phyloP scores from a whole-genome alignment of 352 stramenopile genomes.

The Hyphochytrium catenoides region DNA sequence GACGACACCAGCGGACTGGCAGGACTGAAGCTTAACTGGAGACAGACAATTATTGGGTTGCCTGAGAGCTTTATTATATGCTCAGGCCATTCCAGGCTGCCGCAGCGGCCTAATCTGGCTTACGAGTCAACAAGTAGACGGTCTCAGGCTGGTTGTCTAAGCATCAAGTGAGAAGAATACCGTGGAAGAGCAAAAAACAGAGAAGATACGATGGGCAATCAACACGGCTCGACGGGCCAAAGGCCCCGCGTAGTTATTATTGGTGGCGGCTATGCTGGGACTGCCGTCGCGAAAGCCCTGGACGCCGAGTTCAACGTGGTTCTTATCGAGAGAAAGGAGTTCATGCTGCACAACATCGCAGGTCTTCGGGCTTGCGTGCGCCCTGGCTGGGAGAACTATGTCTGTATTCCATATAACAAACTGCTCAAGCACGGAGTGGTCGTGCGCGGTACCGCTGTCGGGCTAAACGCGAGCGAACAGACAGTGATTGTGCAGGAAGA shows the following conservation, averaged over 20 bases:
- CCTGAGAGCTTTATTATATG: too few species aligned
- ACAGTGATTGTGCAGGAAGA: slow-evolving; percentile 4
- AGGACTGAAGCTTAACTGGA: too few species aligned
- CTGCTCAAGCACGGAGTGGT: slow-evolving; percentile 7
- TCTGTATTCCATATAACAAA: slow-evolving; percentile 5
- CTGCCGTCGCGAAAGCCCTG: slow-evolving; percentile 6
- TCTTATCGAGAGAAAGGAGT: slow-evolving; percentile 5
- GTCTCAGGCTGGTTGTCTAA: too few species aligned
- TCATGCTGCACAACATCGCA: slow-evolving; percentile 7
- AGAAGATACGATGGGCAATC: too few species aligned
- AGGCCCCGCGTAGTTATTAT: slow-evolving; percentile 11
- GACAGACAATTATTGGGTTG: too few species aligned
- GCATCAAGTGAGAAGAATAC: too few species aligned
- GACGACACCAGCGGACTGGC: too few species aligned
- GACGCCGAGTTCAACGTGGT: slow-evolving; percentile 9
- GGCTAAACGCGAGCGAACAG: slow-evolving; percentile 6
- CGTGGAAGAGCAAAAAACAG: too few species aligned
- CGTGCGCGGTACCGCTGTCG: slow-evolving; percentile 1
- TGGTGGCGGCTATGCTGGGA: slow-evolving; percentile 9
- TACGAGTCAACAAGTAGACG: too few species aligned
- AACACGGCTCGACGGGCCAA: too few species aligned
- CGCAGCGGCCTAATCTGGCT: too few species aligned
- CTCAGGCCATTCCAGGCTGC: too few species aligned
- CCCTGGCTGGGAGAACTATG: slow-evolving; percentile 1
- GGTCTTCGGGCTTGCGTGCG: slow-evolving; percentile 6